phyloP scores from a whole-genome alignment of 1,284 basidiomycete species.

The Trichosporon ovoides region DNA sequence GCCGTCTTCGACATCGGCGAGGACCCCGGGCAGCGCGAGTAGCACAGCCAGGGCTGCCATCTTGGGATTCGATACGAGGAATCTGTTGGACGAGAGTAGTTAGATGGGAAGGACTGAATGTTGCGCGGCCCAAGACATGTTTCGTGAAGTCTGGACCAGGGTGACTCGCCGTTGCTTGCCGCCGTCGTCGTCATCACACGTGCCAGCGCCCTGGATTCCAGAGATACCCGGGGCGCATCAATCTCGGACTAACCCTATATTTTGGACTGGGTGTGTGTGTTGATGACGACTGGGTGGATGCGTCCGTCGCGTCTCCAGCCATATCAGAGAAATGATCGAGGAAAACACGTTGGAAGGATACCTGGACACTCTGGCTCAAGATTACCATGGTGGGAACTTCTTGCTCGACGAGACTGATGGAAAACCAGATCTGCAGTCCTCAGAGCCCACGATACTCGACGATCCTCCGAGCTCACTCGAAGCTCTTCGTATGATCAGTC shows the following conservation, averaged over 20 bases:
- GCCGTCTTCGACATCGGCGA: background rate
- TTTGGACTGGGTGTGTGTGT: background rate
- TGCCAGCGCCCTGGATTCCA: background rate
- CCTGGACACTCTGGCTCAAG: constrained; percentile 13
- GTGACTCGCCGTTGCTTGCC: background rate
- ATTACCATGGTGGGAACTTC: constrained; percentile 19
- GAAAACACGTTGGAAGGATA: constrained; percentile 6
- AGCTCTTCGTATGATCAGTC: constrained; percentile 65
- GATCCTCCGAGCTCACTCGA: constrained; percentile 63
- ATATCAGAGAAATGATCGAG: background rate
- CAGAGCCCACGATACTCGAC: constrained; percentile 42
- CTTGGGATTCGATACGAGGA: background rate
- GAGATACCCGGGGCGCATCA: background rate
- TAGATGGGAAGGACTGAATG: background rate
- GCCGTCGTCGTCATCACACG: constrained; percentile 3
- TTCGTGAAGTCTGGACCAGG: background rate
- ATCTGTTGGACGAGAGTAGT: background rate
- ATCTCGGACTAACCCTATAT: background rate
- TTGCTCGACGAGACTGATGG: no score
- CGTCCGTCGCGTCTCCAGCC: no score
- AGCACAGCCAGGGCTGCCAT: constrained; percentile 8
- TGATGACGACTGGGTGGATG: no score
- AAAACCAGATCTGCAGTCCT: background rate
- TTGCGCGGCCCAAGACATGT: no score
- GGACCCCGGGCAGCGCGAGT: background rate